Percentiles rank a stretch among this genome's conserved stretches.
phyloP scores from a whole-genome alignment of 306 rosid species.

The Cucurbita moschata region DNA sequence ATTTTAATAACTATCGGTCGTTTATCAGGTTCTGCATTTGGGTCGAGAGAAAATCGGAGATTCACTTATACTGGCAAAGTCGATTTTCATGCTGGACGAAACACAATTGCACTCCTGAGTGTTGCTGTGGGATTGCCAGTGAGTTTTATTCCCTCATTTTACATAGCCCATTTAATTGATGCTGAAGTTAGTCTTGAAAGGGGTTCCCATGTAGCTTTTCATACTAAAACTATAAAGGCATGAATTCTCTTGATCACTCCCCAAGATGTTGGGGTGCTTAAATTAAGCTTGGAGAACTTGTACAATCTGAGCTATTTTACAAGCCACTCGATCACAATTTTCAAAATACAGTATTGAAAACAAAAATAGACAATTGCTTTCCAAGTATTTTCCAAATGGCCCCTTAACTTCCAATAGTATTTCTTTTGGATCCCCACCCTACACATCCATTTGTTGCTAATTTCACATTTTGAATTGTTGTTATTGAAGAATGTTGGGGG shows the following conservation, averaged over 20 bases:
- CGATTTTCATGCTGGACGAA: conserved; percentile 66
- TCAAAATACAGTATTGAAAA: neutral
- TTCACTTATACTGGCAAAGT: conserved; percentile 65
- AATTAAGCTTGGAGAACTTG: neutral
- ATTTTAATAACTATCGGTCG: conserved; percentile 5
- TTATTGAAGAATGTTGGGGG: conserved; percentile 78
- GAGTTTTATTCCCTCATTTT: conserved; percentile 15
- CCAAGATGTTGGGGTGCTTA: neutral
- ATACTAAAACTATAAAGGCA: neutral
- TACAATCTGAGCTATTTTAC: neutral
- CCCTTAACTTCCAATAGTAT: neutral
- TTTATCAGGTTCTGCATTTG: conserved; percentile 73
- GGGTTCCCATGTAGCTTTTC: neutral
- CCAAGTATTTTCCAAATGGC: neutral
- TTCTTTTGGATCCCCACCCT: neutral
- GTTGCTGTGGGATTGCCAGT: conserved; percentile 97
- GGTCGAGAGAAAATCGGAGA: conserved; percentile 76
- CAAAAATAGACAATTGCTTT: neutral
- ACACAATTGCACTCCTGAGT: conserved; percentile 79
- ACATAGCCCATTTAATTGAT: neutral
- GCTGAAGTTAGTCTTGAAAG: neutral
- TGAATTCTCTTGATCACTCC: neutral
- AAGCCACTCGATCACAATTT: neutral
- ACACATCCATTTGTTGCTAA: neutral
- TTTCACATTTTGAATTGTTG: conserved; percentile 2